Evolutionary conservation across 1,139 yeast genomes (phyloP).

Genomic region (Pichia norvegensis): DNA sequence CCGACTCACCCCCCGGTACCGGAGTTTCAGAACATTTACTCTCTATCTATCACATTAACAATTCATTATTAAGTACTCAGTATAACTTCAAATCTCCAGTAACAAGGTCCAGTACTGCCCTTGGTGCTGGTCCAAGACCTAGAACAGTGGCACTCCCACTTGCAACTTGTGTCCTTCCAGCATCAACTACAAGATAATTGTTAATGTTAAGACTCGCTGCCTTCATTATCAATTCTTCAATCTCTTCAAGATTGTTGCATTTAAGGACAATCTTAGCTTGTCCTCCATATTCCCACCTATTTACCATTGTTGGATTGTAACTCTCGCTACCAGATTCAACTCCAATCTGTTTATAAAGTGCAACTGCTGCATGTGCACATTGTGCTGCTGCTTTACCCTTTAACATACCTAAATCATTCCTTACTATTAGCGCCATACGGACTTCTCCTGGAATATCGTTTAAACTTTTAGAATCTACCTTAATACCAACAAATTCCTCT

Average conservation of each 20-base stretch:
- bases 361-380: constrained; percentile 95
- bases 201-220: constrained; percentile 78
- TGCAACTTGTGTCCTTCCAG: constrained; percentile 93
- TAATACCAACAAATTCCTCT: constrained; percentile 28
- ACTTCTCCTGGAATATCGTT: constrained; percentile 71
- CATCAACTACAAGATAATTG: constrained; percentile 80
- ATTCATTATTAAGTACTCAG: too few relatives aligned
- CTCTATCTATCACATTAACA: too few relatives aligned
- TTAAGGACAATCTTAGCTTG: constrained; percentile 94
- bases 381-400: constrained; percentile 98
- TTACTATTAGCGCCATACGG: constrained; percentile 78
- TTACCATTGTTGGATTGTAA: constrained; percentile 50
- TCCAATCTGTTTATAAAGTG: constrained; percentile 68
- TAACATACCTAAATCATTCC: constrained; percentile 86
- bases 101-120: constrained; percentile 65
- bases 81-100: constrained; percentile 74
- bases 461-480: constrained; percentile 46
- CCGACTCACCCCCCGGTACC: too few relatives aligned
- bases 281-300: constrained; percentile 79
- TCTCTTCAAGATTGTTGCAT: constrained; percentile 59
- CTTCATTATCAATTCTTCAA: constrained; percentile 70
- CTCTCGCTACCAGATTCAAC: constrained; percentile 29
- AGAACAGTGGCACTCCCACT: constrained; percentile 93
- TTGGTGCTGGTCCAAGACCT: constrained; percentile 98
- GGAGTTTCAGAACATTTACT: too few relatives aligned